A percentile compares a stretch with the other conserved stretches of the same genome.
Evolutionary conservation across 495 filamentous ascomycete genomes (phyloP).

Genomic region (Aspergillus sclerotiicarbonarius): DNA sequence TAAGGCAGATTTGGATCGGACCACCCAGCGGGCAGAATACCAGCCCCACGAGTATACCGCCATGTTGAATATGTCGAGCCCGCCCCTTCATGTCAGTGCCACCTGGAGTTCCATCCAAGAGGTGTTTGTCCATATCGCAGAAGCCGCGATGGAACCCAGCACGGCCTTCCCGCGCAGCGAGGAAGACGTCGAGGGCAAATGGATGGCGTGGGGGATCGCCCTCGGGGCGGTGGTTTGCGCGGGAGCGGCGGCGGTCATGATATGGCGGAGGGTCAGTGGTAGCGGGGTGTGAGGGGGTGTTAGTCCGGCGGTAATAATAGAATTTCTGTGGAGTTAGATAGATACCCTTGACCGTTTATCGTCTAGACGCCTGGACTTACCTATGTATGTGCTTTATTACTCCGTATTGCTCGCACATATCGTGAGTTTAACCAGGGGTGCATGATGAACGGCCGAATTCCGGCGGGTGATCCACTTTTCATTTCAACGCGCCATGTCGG

Average conservation of each 20-base stretch:
- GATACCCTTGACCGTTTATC: slow-evolving; percentile 15
- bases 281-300: slow-evolving; percentile 27
- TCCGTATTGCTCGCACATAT: too few species aligned
- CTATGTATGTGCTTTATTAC: too few species aligned
- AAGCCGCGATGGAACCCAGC: slow-evolving; percentile 85
- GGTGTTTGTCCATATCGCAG: slow-evolving; percentile 84
- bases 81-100: slow-evolving; percentile 89
- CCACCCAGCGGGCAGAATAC: slow-evolving; percentile 82
- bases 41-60: slow-evolving; percentile 93
- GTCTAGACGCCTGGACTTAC: neutral
- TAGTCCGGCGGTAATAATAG: neutral
- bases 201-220: slow-evolving; percentile 81
- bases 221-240: slow-evolving; percentile 78
- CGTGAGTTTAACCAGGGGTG: too few species aligned
- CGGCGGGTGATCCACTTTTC: too few species aligned
- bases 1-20: slow-evolving; percentile 93
- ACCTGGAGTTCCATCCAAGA: slow-evolving; percentile 90
- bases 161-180: slow-evolving; percentile 83
- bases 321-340: slow-evolving; percentile 10
- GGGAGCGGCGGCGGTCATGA: slow-evolving; percentile 76
- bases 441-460: too few species aligned
- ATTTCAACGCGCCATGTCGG: too few species aligned
- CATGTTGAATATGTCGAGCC: slow-evolving; percentile 65
- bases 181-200: slow-evolving; percentile 75
- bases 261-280: slow-evolving; percentile 57